These are phyloP conservation scores for Diutina rugosa DNA, from an alignment of 1,139 yeast genomes.

Conservation along the genomic window DNA sequence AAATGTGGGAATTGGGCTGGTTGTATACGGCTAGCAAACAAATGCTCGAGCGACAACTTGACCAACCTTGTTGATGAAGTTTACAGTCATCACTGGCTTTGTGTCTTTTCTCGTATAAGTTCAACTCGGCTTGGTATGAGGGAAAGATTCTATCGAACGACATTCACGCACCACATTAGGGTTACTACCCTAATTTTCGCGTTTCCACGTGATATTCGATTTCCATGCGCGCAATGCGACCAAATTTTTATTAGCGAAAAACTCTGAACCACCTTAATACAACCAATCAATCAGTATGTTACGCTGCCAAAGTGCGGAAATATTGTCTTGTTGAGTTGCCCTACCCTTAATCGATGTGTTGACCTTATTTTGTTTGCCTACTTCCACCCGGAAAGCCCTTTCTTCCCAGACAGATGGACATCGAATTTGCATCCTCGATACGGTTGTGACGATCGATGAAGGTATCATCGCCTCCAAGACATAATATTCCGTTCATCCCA, in stretches of 20 bases:
- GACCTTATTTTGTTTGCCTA: neutral
- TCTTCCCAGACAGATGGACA: neutral
- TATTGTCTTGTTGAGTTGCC: neutral
- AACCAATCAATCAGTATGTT: conserved; percentile 1
- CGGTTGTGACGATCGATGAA: neutral
- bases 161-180: neutral
- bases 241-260: neutral
- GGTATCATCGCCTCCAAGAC: neutral
- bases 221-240: neutral
- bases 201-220: neutral
- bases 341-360: neutral
- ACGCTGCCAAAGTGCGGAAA: neutral
- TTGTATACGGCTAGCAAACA: too few relatives aligned
- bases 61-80: too few relatives aligned
- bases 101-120: too few relatives aligned
- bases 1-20: too few relatives aligned
- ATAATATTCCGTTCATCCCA: neutral
- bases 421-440: neutral
- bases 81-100: too few relatives aligned
- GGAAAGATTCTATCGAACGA: neutral
- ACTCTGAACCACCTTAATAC: neutral
- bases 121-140: too few relatives aligned
- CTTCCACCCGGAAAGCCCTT: neutral
- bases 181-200: neutral
- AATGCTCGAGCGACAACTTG: too few relatives aligned